Evolutionary conservation across 768 basidiomycete genomes (phyloP).

Genomic region (Fomitopsis pulvina): DNA sequence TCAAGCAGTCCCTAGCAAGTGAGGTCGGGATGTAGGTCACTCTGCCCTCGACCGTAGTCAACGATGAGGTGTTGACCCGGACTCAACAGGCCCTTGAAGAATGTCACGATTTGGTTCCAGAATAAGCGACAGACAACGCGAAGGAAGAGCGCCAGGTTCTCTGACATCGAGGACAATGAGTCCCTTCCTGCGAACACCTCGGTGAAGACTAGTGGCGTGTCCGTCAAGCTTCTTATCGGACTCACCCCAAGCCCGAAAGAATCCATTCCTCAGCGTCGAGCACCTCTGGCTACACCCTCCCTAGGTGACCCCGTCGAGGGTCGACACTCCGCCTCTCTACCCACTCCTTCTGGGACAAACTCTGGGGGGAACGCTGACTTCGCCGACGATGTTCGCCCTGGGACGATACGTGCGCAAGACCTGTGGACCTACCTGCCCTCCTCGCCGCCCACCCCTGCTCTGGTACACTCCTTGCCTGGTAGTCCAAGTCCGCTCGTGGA

Average conservation of each 20-base stretch:
- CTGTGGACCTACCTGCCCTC: constrained; percentile 25
- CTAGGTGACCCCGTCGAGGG: too few relatives aligned
- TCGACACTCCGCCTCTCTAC: too few relatives aligned
- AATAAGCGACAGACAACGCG: constrained; percentile 58
- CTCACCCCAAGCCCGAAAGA: constrained; percentile 3
- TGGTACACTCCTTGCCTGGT: neutral
- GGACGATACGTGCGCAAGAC: constrained; percentile 11
- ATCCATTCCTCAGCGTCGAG: too few relatives aligned
- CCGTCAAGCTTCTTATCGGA: neutral
- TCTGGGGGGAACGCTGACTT: neutral
- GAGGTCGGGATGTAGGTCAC: constrained; percentile 19
- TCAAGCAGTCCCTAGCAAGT: constrained; percentile 20
- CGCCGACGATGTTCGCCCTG: neutral
- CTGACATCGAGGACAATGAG: neutral
- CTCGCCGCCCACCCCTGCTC: constrained; percentile 16
- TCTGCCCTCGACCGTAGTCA: neutral
- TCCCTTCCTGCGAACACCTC: neutral
- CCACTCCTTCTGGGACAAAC: too few relatives aligned
- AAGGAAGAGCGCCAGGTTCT: neutral
- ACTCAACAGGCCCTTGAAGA: constrained; percentile 35
- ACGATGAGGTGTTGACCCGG: neutral
- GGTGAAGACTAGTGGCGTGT: neutral
- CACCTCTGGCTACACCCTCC: too few relatives aligned
- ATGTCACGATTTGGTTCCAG: constrained; percentile 70
- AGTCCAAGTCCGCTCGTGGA: neutral